Percentiles rank a stretch among this genome's conserved stretches.
These are phyloP conservation scores for Penicillium pulvis DNA, from an alignment of 495 filamentous ascomycete species.

Conservation along the genomic window DNA sequence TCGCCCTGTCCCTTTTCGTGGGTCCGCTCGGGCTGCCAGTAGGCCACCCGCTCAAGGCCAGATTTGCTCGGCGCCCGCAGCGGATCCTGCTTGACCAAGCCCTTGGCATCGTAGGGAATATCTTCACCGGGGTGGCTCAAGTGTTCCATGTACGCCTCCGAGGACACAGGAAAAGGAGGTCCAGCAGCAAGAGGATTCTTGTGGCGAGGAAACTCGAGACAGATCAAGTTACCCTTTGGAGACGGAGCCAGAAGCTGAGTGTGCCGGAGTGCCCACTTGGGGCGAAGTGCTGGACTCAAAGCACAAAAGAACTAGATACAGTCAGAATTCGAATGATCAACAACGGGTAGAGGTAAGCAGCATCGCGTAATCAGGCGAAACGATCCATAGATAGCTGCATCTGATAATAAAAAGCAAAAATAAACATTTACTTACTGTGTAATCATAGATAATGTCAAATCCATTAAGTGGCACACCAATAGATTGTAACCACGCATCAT, in stretches of 20 bases:
- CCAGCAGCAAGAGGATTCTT: slow-evolving; percentile 64
- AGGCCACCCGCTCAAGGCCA: slow-evolving; percentile 60
- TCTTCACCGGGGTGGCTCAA: slow-evolving; percentile 65
- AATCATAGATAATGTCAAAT: slow-evolving; percentile 85
- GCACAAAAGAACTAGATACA: slow-evolving; percentile 73
- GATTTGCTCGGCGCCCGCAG: slow-evolving; percentile 39
- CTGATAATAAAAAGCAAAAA: slow-evolving; percentile 6
- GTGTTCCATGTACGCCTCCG: slow-evolving; percentile 66
- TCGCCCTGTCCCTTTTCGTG: slow-evolving; percentile 53
- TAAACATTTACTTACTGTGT: slow-evolving; percentile 59
- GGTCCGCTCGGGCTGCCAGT: slow-evolving; percentile 68
- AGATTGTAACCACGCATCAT: slow-evolving; percentile 56
- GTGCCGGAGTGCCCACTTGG: slow-evolving; percentile 70
- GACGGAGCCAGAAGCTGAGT: slow-evolving; percentile 61
- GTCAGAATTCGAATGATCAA: slow-evolving; percentile 20
- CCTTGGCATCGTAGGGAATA: slow-evolving; percentile 61
- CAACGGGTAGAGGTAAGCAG: not conserved
- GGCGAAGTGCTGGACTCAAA: slow-evolving; percentile 63
- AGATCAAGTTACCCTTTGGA: slow-evolving; percentile 64
- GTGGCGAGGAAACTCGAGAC: slow-evolving; percentile 77
- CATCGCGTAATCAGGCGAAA: not conserved
- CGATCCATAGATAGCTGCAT: not conserved
- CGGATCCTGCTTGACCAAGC: slow-evolving; percentile 48
- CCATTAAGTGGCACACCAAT: slow-evolving; percentile 46
- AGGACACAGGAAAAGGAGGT: slow-evolving; percentile 68